phyloP scores from a whole-genome alignment of 768 basidiomycete genomes.

The Hypholoma fasciculare region DNA sequence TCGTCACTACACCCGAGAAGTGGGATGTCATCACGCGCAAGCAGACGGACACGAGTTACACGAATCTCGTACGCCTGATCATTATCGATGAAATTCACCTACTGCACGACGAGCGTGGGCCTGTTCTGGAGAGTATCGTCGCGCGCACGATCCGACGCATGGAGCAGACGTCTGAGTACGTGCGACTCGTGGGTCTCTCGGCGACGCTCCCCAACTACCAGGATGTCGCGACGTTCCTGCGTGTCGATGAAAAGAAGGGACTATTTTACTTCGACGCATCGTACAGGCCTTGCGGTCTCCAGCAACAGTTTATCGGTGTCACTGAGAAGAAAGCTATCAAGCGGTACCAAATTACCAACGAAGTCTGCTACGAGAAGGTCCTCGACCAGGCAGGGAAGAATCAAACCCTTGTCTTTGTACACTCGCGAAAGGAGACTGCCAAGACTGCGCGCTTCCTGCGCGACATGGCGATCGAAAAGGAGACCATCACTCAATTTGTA shows the following conservation, averaged over 20 bases:
- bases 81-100: conserved; percentile 99
- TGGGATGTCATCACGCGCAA: conserved; percentile 99
- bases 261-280: conserved; percentile 97
- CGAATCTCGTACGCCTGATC: conserved; percentile 92
- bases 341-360: conserved; percentile 96
- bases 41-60: conserved; percentile 94
- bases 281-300: conserved; percentile 91
- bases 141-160: conserved; percentile 89
- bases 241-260: conserved; percentile 89
- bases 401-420: conserved; percentile 95
- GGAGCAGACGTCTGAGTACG: conserved; percentile 93
- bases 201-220: conserved; percentile 98
- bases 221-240: conserved; percentile 96
- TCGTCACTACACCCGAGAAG: conserved; percentile 98
- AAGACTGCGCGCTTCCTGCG: conserved; percentile 95
- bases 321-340: conserved; percentile 99
- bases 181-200: conserved; percentile 92
- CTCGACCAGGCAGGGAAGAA: conserved; percentile 88
- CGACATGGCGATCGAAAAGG: conserved; percentile 95
- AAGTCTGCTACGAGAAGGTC: conserved; percentile 98
- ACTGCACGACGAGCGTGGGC: conserved; percentile 96
- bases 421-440: conserved; percentile 97
- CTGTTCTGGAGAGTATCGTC: conserved; percentile 89
- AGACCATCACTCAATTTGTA: conserved; percentile 95
- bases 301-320: conserved; percentile 96